Evolutionary conservation across 2,329 filamentous ascomycete genomes (phyloP), one percentile per base, ranked within the genome.

Genomic region (Pseudogymnoascus sp.): DNA sequence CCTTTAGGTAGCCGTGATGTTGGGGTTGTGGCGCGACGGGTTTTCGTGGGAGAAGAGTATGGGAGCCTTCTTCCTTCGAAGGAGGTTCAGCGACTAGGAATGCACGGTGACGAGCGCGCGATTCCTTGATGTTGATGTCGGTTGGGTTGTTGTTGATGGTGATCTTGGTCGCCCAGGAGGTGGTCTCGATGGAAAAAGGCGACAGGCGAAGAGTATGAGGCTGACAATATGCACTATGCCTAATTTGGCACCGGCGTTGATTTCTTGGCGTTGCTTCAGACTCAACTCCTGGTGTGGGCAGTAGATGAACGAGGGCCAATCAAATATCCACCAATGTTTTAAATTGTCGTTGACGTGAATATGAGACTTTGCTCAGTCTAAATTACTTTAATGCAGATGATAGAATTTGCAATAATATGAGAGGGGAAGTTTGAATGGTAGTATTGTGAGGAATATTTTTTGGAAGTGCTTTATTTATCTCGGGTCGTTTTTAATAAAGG

Each of bases 151-250:
- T 59, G 21, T 38, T 59, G 58, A 41, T 59, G 38, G 58, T 41
- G 33, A 41, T 59, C 58, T 59, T 59, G 65, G 55, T 62, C 42
- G 42, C 41, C 55, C 42, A 62, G 62, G 42, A 63, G 61, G 60
- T 51, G 29, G 60, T 62, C 35, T 59, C 38, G 58, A 15, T 41
- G 35, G 38, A 59, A 59, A 59, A 59, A 59, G 58, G 58, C 58
- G 58, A 38, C 58, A 39, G 58, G 35, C 21, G 58, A 59, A 59
- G 58, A 55, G 48, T 59, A 21, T 59, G 58, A 59, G 58, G 74
- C 71, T 74, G 72, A 72, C 73, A 70, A 66, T 60, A 51, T 5
- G 51, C 71, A 68, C 77, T 79, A 78, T 65, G n/a, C 75, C 68
- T 2, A 2, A 67, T 69, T 68, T 12, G 68, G 71, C 58, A 63